Conservation (phyloP, 345 rosid species). For the Linum tenue region DNA sequence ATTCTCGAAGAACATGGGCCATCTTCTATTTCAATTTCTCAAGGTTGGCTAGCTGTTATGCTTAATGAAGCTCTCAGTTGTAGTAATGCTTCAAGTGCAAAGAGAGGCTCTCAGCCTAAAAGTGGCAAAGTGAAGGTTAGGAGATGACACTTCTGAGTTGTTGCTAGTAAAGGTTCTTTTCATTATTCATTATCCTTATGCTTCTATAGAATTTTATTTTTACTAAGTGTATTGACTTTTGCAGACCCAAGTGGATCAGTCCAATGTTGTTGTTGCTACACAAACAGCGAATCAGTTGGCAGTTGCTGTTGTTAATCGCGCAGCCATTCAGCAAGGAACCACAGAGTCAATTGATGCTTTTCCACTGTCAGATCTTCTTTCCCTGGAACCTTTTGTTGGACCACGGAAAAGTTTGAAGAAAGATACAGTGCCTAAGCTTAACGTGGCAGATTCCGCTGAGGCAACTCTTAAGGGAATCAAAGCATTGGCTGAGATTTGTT, state of each 20-base stretch:
- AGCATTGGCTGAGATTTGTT: constrained; percentile 73
- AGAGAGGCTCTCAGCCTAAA: constrained; percentile 50
- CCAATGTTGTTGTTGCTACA: constrained; percentile 52
- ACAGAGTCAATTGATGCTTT: constrained; percentile 42
- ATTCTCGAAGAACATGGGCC: constrained; percentile 79
- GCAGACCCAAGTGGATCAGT: constrained; percentile 71
- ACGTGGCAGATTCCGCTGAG: constrained; percentile 80
- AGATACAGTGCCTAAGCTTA: constrained; percentile 46
- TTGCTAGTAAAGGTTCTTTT: not conserved
- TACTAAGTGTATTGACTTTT: constrained; percentile 19
- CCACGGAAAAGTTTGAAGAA: constrained; percentile 62
- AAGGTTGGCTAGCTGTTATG: constrained; percentile 84
- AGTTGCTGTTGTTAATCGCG: constrained; percentile 70
- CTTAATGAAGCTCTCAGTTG: constrained; percentile 53
- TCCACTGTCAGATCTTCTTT: constrained; percentile 76
- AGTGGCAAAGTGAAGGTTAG: constrained; percentile 59
- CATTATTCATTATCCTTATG: not conserved
- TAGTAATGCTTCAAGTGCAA: constrained; percentile 42
- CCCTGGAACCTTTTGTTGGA: constrained; percentile 70
- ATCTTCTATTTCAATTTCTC: constrained; percentile 68
- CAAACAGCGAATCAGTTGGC: constrained; percentile 68
- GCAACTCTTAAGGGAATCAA: constrained; percentile 85
- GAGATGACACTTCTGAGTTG: constrained; percentile 6
- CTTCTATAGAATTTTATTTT: not conserved
- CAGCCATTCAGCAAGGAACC: constrained; percentile 49